phyloP scores from a whole-genome alignment of 2,329 filamentous ascomycete genomes.

The Fonsecaea nubica region DNA sequence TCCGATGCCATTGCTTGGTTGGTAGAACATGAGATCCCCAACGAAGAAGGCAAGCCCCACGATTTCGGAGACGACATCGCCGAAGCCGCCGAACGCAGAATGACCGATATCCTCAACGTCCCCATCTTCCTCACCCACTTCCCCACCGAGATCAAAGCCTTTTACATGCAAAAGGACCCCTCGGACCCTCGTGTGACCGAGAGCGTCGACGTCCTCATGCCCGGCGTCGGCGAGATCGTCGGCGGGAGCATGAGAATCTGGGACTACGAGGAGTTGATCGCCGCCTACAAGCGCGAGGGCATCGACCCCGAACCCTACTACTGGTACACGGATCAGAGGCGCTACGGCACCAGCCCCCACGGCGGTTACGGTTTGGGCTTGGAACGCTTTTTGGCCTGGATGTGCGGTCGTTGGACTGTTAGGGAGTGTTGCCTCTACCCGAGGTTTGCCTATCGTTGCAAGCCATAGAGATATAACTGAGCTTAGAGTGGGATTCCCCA shows the following conservation, averaged over 20 bases:
- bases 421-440: constrained; percentile 63
- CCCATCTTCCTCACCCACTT: constrained; percentile 98
- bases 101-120: constrained; percentile 95
- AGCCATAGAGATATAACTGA: constrained; percentile 45
- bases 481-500: neutral
- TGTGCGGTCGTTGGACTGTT: constrained; percentile 71
- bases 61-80: constrained; percentile 96
- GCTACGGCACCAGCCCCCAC: constrained; percentile 91
- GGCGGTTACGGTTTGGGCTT: constrained; percentile 92
- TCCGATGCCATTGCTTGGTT: constrained; percentile 94
- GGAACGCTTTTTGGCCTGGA: constrained; percentile 76
- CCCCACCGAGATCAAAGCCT: constrained; percentile 95
- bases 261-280: constrained; percentile 85
- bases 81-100: constrained; percentile 92
- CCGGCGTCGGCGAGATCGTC: constrained; percentile 95
- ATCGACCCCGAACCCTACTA: constrained; percentile 88
- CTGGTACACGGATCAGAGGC: constrained; percentile 98
- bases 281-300: constrained; percentile 82
- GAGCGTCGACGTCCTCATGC: constrained; percentile 86
- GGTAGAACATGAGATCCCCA: constrained; percentile 80
- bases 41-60: constrained; percentile 85
- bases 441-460: constrained; percentile 59
- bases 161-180: constrained; percentile 95
- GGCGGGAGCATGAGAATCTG: constrained; percentile 97
- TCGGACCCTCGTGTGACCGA: constrained; percentile 85